Base-by-base conservation (phyloP, 495 filamentous ascomycete species). In the Neurospora sp. region DNA sequence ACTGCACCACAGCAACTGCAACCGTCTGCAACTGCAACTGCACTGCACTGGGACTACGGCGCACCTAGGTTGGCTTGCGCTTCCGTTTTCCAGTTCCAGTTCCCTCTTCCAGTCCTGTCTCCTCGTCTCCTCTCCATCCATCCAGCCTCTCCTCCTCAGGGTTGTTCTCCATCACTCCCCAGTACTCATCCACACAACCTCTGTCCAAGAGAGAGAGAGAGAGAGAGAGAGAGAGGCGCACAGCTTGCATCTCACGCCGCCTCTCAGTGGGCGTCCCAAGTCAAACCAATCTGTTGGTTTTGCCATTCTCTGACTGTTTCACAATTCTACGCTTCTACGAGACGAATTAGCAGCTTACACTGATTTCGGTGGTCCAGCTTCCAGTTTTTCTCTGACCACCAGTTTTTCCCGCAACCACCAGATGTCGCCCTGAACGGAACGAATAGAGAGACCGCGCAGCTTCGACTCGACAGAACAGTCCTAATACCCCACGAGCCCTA, bases 331-430 rank as follows among this genome's bases (percentile, higher is more conserved):
- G 28, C 43, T 69, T 73, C 78, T 78, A 76, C 76, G 75, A 69
- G 73, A 77, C 71, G 73, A 77, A 45, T 70, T 69, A 69, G 71
- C 45, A 73, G 78, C 78, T 79, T 74, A 79, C 79, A 74, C 54
- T 66, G 28, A 34, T 66, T 66, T 66, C 54, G 54, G 34, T 66
- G 54, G 54, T 66, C 54, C 54, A 66, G 54, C 54, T 66, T 19
- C 28, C 54, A 34, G 13, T 40, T 75, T 71, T 69, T 54, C 69
- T 70, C 70, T 45, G 54, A 39, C 62, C 42, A 6, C 73, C 77
- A 81, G 76, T 71, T 78, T 73, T 75, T 76, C 73, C 72, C 77
- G 78, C 76, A 62, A 31, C 54, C 28, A 77, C 69, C 77, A 77
- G 38, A 81, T 82, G 78, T 72, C 75, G 75, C 77, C 73, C 39